Base-by-base conservation (phyloP, 2,329 filamentous ascomycete species). In the Beauveria scarabaeidicola region DNA sequence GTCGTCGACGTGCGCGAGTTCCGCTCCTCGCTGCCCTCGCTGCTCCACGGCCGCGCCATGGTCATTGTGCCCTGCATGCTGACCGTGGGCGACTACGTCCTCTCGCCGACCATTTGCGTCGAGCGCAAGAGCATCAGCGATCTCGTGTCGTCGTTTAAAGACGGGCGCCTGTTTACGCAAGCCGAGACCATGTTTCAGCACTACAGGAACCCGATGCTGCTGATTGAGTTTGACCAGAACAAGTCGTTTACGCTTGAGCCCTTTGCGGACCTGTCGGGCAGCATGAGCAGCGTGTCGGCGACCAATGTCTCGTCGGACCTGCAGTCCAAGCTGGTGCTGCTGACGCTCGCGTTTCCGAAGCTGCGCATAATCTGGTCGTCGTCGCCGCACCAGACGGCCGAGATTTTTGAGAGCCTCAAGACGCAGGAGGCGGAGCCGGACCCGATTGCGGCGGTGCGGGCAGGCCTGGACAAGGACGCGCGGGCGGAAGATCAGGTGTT, bases 191-290 rank as follows among this genome's bases (percentile, higher is more conserved):
- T 99, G 93, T 88, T 95, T 61, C 85, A 90, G 70, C 87, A 97
- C 75, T 99, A 99, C 82, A 88, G 88, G 69, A 86, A 75, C 64
- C 88, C 91, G 0, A 90, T 97, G 83, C 84, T 99, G 7, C 83
- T 99, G 48, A 97, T 99, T 69, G 94, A 99, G 73, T 99, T 99
- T 72, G 92, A 97, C 71, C 89, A 96, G 70, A 93, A 96, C 76
- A 97, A 96, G 72, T 93, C 90, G 4, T 99, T 99, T 73, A 97
- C 92, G 0, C 85, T 99, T 17, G 94, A 93, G 71, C 88, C 89
- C 0, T 82, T 91, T 67, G 86, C 87, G 52, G 86, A 89, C 73
- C 68, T 87, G 57, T 80, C 81, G 9, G 79, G 83, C n/a, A 84
- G 81, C 58, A 72, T 86, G 10, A 80, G 77, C 59, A 83, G 87